Percentiles rank a stretch among this genome's conserved stretches.
Evolutionary conservation across 176 grass and related monocot species (phyloP).

Genomic region (Avena insularis): DNA sequence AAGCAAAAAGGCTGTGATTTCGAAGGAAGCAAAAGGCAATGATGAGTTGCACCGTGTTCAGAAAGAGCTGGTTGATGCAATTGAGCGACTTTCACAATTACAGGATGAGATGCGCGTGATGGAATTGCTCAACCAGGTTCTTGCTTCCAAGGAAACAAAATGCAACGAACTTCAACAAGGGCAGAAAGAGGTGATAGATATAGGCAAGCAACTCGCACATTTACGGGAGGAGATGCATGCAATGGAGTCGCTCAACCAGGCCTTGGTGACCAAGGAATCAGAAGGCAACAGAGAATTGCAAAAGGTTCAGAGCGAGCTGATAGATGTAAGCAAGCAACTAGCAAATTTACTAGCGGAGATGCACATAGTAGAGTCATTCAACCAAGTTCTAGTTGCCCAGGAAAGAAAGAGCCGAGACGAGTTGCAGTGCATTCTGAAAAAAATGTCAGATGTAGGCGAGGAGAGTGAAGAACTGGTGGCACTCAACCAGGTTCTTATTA

Average conservation of each 20-base stretch:
- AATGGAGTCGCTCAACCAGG: neutral
- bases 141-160: neutral
- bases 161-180: neutral
- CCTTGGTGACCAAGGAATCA: neutral
- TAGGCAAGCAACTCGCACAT: neutral
- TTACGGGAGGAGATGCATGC: neutral
- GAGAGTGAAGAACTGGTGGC: neutral
- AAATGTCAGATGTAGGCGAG: neutral
- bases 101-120: neutral
- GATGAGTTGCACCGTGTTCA: neutral
- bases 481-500: neutral
- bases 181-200: neutral
- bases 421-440: neutral
- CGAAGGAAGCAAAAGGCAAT: neutral
- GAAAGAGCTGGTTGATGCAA: neutral
- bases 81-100: neutral
- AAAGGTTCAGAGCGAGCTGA: neutral
- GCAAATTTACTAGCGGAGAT: neutral
- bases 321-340: neutral
- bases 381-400: conserved; percentile 4
- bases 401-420: neutral
- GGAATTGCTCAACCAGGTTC: conserved; percentile 10
- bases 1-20: neutral
- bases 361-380: neutral
- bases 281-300: neutral